Base-by-base conservation (phyloP, 2,329 filamentous ascomycete species). In the Cladosporium halotolerans region DNA sequence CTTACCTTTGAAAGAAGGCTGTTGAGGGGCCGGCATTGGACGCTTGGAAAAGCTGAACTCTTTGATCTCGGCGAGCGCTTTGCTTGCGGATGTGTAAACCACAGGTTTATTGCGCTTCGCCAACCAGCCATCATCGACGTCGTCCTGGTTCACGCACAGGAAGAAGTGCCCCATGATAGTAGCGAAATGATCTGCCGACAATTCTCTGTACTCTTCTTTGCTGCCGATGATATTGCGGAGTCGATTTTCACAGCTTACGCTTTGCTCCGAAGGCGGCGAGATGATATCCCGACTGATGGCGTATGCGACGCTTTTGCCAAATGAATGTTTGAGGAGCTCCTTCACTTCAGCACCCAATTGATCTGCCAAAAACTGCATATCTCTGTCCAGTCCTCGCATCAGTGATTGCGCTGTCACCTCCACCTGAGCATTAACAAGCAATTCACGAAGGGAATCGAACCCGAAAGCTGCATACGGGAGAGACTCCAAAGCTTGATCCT, bases 401-500 rank as follows among this genome's bases (percentile, higher is more conserved):
- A 92, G 76, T 64, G 92, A 81, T 56, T 96, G 81, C 1, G 86
- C 89, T 14, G 86, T 80, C 4, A 88, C 79, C 68, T 99, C 93
- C 32, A 85, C 81, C 65, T 89, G 82, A 5, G 87, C 82, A 55
- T 88, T 82, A 5, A 70, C 65, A 2, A 96, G 69, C 49, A 99
- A 78, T 4, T 88, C 83, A 14, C 76, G 68, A 2, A 97, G 77
- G 13, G 72, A 81, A 1, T 70, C 55, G 64, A 95, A 99, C 1
- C 84, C 86, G 68, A 99, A 99, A 2, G 93, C 87, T n/a, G 78
- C 74, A 64, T 81, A 96, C 0, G 93, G 92, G 45, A 99, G 87
- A 3, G 82, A 76, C n/a, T 79, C 75, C 7, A 96, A 73, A 1
- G 73, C 71, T 1, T 73, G 49, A 3, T 50, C 72, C 57, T 89